Base-by-base conservation (phyloP, 2,329 filamentous ascomycete genomes). In the Fusarium phyllophilum region DNA sequence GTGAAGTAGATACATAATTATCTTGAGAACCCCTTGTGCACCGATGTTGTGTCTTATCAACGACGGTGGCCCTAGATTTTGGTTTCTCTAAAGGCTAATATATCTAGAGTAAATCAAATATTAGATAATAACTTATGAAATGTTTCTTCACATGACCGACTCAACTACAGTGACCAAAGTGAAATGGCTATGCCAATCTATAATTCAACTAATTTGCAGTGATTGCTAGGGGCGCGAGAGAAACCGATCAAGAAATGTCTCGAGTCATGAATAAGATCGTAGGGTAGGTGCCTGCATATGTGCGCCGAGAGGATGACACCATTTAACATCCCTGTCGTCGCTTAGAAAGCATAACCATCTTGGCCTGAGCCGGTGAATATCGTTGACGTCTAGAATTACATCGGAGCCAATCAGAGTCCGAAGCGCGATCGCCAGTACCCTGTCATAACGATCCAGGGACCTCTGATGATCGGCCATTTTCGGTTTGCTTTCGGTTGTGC, bases 301-400 rank as follows among this genome's bases (percentile, higher is more conserved):
- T 24, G 26, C 6, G 31, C 29, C 39, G 48, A 22, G 33, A 54
- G 33, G 44, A 77, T 75, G 68, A 75, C 70, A 77, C 70, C 74
- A 77, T 77, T 46, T 49, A 62, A 41, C 24, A 77, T 56, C 74
- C 76, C 68, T 74, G 63, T 62, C 26, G 41, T 64, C 45, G 52
- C 61, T 46, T 38, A 52, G 22, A 45, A 62, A 67, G 62, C 60
- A 69, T 54, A 22, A 26, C 22, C 39, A 31, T 34, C 36, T 73
- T 45, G 64, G 65, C 58, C 26, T 72, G 42, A 36, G 38, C 64
- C 42, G 56, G 54, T 33, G 60, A 58, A 75, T 73, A 75, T 74
- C 72, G 68, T 73, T 74, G 72, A 74, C 72, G 65, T 62, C 61
- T 72, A 63, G 60, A 75, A 73, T 29, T 58, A 55, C 14, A 42